These are phyloP conservation scores for Sphaerulina musiva DNA, from an alignment of 2,329 filamentous ascomycete species.

Conservation along the genomic window DNA sequence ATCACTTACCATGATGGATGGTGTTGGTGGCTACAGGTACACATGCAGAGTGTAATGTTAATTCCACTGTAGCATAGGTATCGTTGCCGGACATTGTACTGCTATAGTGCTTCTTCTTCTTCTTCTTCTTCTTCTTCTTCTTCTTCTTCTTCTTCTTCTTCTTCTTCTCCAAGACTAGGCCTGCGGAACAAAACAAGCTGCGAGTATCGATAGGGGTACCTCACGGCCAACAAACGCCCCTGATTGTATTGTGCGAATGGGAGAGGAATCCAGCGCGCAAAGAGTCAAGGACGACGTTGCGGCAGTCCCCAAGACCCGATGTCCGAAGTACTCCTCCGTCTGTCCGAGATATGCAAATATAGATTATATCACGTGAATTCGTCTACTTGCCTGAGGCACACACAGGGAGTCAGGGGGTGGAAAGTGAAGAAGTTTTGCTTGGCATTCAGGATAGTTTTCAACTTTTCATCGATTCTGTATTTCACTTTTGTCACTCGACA, in stretches of 20 bases:
- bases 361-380: too few relatives aligned
- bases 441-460: not conserved
- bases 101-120: too few relatives aligned
- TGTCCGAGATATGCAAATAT: too few relatives aligned
- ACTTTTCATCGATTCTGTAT: not conserved
- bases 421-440: too few relatives aligned
- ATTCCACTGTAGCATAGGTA: not conserved
- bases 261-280: not conserved
- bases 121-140: not conserved
- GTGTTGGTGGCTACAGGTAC: not conserved
- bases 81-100: too few relatives aligned
- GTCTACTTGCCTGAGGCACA: too few relatives aligned
- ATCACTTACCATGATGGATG: constrained; percentile 12
- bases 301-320: not conserved
- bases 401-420: too few relatives aligned
- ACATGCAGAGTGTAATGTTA: constrained; percentile 3
- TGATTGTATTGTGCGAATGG: too few relatives aligned
- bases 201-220: too few relatives aligned
- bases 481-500: not conserved
- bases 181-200: too few relatives aligned
- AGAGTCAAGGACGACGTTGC: not conserved
- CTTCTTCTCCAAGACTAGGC: too few relatives aligned
- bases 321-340: not conserved
- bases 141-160: not conserved
- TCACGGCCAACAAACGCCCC: too few relatives aligned